These are phyloP conservation scores for Hanseniaspora uvarum DNA, from an alignment of 1,139 yeast genomes.

Conservation along the genomic window DNA sequence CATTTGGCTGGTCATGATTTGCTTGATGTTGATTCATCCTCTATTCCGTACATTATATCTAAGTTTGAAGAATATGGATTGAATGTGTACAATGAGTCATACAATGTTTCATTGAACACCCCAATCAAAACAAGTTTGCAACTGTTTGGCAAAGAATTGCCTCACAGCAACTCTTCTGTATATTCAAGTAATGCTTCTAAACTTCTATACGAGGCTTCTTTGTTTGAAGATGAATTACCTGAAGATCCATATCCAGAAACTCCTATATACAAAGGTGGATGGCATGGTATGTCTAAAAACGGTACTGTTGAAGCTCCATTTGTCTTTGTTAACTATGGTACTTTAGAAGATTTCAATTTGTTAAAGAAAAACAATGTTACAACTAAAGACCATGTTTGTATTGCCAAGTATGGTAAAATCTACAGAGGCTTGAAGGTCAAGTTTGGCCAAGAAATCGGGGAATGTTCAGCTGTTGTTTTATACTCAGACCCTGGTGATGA, in stretches of 20 bases:
- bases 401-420: constrained; percentile 49
- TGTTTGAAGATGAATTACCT: constrained; percentile 58
- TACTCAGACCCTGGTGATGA: constrained; percentile 65
- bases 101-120: constrained; percentile 51
- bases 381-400: constrained; percentile 45
- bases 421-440: constrained; percentile 60
- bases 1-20: constrained; percentile 66
- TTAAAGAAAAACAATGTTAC: constrained; percentile 40
- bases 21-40: constrained; percentile 30
- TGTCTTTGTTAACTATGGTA: constrained; percentile 55
- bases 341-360: constrained; percentile 42
- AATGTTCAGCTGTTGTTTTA: constrained; percentile 47
- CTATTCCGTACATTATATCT: constrained; percentile 45
- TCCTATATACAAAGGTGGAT: constrained; percentile 40
- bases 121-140: constrained; percentile 48
- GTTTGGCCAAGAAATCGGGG: constrained; percentile 53
- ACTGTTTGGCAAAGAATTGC: constrained; percentile 24
- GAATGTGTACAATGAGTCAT: constrained; percentile 43
- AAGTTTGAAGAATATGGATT: constrained; percentile 58
- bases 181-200: constrained; percentile 21
- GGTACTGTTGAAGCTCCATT: constrained; percentile 52
- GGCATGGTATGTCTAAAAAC: constrained; percentile 55
- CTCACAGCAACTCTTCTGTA: constrained; percentile 8
- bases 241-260: constrained; percentile 61
- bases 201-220: constrained; percentile 49